Evolutionary conservation across 345 rosid genomes (phyloP), one percentile per base, ranked within the genome.

Genomic region (Eucalyptus curtisii): DNA sequence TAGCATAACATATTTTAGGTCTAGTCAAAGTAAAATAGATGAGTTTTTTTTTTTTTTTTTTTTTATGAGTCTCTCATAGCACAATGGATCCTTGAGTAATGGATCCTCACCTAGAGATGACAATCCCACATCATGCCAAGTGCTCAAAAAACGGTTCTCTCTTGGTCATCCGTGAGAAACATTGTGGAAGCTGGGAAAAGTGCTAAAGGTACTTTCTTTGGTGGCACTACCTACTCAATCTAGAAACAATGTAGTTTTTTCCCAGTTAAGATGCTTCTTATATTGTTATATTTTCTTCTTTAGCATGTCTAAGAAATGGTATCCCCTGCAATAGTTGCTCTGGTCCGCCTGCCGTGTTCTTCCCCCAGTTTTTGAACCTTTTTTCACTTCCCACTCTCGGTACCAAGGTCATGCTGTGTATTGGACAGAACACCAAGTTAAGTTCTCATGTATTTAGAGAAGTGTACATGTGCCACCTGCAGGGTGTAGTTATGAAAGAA

Each of bases 181-280:
- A 97, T 11, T 86, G 53, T 68, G 94, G 95, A 93, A 97, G 91
- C 94, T 93, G 2, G 98, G 99, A 88, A 93, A 95, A 12, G 98
- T 98, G 6, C 91, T 95, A 79, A 98, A 98, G 98, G 98, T 96
- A 91, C 59, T 85, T 87, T 27, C 30, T 13, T 61, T 33, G 16
- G 33, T 87, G 64, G 27, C 33, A n/a, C 47, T 19, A 19, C 40
- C 76, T 33, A 42, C 45, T 49, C 45, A 50, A 40, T 9, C 37
- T 31, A 49, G 11, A 86, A 49, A 66, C 33, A 15, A 15, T n/a
- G 31, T 48, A 30, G 37, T 49, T 22, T 85, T 85, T 16, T 27
- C 40, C 86, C 11, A 48, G 6, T 19, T 86, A 64, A 57, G 40
- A 68, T 33, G 80, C 4, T 68, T 33, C 80, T 68, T 68, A 8